Evolutionary conservation across 2,329 filamentous ascomycete genomes (phyloP).

Genomic region (Raffaelea ambrosiae): DNA sequence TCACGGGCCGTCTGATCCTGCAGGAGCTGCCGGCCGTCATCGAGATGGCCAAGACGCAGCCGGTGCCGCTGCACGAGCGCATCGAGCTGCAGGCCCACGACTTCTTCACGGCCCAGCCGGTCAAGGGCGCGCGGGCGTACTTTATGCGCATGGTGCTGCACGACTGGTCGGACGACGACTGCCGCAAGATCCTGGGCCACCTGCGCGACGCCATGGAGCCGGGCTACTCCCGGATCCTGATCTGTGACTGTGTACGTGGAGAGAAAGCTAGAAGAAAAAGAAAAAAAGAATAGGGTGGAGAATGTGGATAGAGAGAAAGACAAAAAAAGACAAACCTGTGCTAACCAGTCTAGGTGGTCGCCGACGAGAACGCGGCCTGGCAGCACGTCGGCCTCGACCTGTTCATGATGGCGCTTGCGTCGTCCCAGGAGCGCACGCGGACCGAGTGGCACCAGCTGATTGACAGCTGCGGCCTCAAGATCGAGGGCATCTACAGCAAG

Average conservation of each 20-base stretch:
- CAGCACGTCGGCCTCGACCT: conserved; percentile 2
- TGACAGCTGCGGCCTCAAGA: not conserved
- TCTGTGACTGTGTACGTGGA: not conserved
- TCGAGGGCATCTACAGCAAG: conserved; percentile 2
- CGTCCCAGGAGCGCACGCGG: not conserved
- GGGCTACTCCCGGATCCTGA: conserved; percentile 1
- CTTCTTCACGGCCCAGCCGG: conserved; percentile 14
- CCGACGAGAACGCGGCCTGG: conserved; percentile 2
- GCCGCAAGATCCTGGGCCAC: conserved; percentile 9
- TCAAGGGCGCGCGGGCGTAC: conserved; percentile 9
- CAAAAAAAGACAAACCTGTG: not conserved
- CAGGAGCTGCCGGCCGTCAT: conserved; percentile 1
- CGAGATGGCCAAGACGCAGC: conserved; percentile 1
- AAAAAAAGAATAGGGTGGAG: too few species aligned
- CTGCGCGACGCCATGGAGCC: conserved; percentile 11
- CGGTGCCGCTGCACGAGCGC: not conserved
- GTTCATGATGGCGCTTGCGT: conserved; percentile 2
- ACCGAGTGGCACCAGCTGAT: conserved; percentile 1
- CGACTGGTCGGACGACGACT: conserved; percentile 15
- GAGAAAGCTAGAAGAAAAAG: not conserved
- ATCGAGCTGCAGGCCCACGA: conserved; percentile 7
- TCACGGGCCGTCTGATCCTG: not conserved
- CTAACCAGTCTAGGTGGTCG: not conserved
- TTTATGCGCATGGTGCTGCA: conserved; percentile 15
- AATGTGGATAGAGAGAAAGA: too few species aligned